Percentiles rank a stretch among this genome's conserved stretches.
phyloP scores from a whole-genome alignment of 2,329 filamentous ascomycete species.

The Huntiella abstrusa region DNA sequence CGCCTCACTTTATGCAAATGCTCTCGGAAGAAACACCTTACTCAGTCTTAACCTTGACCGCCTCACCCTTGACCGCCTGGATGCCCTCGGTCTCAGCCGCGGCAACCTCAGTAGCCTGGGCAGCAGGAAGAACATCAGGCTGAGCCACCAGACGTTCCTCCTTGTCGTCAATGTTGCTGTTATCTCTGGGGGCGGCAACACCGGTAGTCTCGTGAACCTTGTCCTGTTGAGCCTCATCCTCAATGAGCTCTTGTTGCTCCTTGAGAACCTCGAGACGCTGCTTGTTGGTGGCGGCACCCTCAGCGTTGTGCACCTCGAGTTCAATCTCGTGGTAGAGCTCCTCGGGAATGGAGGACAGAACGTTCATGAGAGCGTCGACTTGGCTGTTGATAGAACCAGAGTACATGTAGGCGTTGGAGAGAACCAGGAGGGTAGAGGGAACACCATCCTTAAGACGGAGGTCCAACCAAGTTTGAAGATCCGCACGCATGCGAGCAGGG shows the following conservation, averaged over 20 bases:
- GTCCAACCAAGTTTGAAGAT: conserved; percentile 86
- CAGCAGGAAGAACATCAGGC: conserved; percentile 30
- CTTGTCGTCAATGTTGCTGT: conserved; percentile 87
- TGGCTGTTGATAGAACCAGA: conserved; percentile 78
- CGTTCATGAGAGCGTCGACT: conserved; percentile 81
- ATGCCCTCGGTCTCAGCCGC: conserved; percentile 8
- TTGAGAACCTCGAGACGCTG: conserved; percentile 94
- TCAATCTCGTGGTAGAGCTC: conserved; percentile 99
- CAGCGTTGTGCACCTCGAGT: conserved; percentile 89
- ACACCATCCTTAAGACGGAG: conserved; percentile 83
- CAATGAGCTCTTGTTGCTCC: conserved; percentile 95
- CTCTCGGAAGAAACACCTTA: conserved; percentile 10
- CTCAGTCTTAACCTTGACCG: conserved; percentile 16
- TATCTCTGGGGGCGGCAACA: conserved; percentile 60
- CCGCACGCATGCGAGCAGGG: conserved; percentile 69
- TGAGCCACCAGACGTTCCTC: conserved; percentile 47
- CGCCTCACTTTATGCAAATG: not conserved
- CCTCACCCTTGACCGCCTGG: conserved; percentile 10
- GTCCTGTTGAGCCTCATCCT: conserved; percentile 89
- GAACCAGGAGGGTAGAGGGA: conserved; percentile 84
- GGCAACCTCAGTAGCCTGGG: conserved; percentile 24
- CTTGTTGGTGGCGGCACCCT: conserved; percentile 96
- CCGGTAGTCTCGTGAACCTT: conserved; percentile 60
- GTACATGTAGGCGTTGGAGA: conserved; percentile 97
- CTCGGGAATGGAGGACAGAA: conserved; percentile 86